Evolutionary conservation across 1,139 yeast genomes (phyloP), one percentile per base, ranked within the genome.

Genomic region (Tardiomyces digboiensis): DNA sequence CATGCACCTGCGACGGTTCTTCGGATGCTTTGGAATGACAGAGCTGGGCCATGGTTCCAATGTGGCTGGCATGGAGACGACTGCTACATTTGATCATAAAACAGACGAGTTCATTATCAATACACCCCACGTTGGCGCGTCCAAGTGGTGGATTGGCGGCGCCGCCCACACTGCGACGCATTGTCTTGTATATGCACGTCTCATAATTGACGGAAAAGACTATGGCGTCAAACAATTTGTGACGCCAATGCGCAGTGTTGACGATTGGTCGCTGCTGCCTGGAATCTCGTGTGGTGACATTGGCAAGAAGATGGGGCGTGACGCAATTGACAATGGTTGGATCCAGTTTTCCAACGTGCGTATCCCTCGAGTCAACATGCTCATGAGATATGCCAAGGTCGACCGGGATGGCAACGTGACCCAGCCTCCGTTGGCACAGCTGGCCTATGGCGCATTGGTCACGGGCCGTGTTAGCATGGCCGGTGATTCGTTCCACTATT

Each of bases 121-220:
- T 62, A 88, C 97, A 20, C 97, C 97, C 7, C 86, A 86, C 60
- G 67, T 84, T 50, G 88, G 91, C 44, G 96, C 96, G 36, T 86
- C 96, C 47, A 88, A 88, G 66, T 88, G 96, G 96, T 88, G 97
- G 97, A 88, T 88, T 58, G 97, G 96, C 44, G 97, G 97, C 59
- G 96, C 96, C 44, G 96, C 96, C 6, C 95, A 86, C 61, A 82
- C 95, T 21, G 83, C 96, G 8, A 85, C 91, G 41, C 96, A 88
- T 65, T 71, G 87, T 21, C 76, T 83, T 33, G 81, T 77, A 42
- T 88, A 80, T 59, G 96, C 96, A 26, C 75, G 96, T 56, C 73
- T 88, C 55, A 76, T 83, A 50, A 89, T 86, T 36, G 74, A 80
- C 46, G 91, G 86, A 40, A 75, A 82, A 64, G 96, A 88, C 64